Evolutionary conservation across 2,329 filamentous ascomycete genomes (phyloP).

Genomic region (Colletotrichum eleusines): DNA sequence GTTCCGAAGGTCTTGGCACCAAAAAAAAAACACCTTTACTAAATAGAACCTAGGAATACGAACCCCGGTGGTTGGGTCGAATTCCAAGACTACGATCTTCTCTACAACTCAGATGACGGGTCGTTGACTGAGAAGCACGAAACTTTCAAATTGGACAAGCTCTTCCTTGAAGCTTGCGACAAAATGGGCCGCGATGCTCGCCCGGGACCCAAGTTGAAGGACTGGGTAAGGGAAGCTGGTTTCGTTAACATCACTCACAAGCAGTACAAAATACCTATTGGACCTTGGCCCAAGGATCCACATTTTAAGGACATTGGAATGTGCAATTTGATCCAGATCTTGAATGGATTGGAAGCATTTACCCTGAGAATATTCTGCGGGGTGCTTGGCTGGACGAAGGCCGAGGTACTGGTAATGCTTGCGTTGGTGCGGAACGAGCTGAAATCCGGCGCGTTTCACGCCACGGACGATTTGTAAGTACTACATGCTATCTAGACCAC

Average conservation of each 20-base stretch:
- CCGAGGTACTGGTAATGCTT: conserved; percentile 48
- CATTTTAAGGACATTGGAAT: conserved; percentile 44
- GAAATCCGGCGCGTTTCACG: conserved; percentile 46
- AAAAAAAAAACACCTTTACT: background rate
- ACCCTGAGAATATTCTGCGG: conserved; percentile 48
- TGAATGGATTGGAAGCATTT: conserved; percentile 46
- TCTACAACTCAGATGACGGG: conserved; percentile 48
- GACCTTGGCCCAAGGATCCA: conserved; percentile 48
- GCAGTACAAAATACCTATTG: conserved; percentile 52
- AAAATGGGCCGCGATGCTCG: conserved; percentile 41
- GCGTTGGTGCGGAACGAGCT: conserved; percentile 49
- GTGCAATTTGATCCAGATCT: conserved; percentile 37
- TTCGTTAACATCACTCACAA: conserved; percentile 52
- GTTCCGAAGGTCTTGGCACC: rapidly evolving
- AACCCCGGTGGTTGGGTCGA: conserved; percentile 53
- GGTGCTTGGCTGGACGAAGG: conserved; percentile 46
- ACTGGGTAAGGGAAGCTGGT: conserved; percentile 51
- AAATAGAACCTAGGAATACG: conserved; percentile 46
- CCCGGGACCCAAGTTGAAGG: conserved; percentile 45
- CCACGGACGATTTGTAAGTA: conserved; percentile 45
- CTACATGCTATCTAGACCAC: background rate
- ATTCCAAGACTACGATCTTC: conserved; percentile 47
- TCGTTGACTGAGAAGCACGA: conserved; percentile 43
- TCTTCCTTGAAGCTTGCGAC: conserved; percentile 40
- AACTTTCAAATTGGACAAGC: conserved; percentile 44